Percentiles rank a stretch among this genome's conserved stretches.
Conservation (phyloP, 2,329 filamentous ascomycete species). For the Fusarium sp. region DNA sequence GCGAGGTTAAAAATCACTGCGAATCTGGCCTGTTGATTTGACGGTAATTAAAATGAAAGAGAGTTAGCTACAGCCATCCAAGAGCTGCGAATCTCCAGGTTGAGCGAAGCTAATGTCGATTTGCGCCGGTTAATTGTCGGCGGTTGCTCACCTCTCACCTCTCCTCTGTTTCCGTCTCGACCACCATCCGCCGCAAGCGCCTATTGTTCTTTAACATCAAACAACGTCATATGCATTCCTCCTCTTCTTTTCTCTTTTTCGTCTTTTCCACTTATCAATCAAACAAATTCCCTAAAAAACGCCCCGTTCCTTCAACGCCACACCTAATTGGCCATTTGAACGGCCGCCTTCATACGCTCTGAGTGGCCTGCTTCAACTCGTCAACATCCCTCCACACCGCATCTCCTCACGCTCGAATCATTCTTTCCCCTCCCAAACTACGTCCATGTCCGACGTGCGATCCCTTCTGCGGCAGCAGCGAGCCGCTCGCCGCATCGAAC, state of each 20-base stretch:
- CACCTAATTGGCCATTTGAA: slow-evolving; percentile 4
- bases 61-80: not conserved
- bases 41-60: not conserved
- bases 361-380: slow-evolving; percentile 19
- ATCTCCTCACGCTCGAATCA: slow-evolving; percentile 3
- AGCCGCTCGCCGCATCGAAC: slow-evolving; percentile 77
- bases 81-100: not conserved
- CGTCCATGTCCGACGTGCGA: slow-evolving; percentile 80
- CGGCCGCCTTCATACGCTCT: not conserved
- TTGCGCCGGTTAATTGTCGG: slow-evolving; percentile 49
- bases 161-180: slow-evolving; percentile 28
- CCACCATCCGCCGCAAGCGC: slow-evolving; percentile 4
- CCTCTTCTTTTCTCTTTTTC: slow-evolving; percentile 8
- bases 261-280: not conserved
- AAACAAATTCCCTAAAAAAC: not conserved
- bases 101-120: slow-evolving; percentile 4
- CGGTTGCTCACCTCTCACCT: slow-evolving; percentile 25
- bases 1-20: not conserved
- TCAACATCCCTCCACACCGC: slow-evolving; percentile 3
- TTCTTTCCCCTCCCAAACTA: not conserved
- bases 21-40: not conserved
- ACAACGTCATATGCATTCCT: slow-evolving; percentile 27
- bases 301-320: not conserved
- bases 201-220: slow-evolving; percentile 17
- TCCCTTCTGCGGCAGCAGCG: slow-evolving; percentile 83